Evolutionary conservation across 176 grass and related monocot genomes (phyloP).

Genomic region (maize (Zea mays)): DNA sequence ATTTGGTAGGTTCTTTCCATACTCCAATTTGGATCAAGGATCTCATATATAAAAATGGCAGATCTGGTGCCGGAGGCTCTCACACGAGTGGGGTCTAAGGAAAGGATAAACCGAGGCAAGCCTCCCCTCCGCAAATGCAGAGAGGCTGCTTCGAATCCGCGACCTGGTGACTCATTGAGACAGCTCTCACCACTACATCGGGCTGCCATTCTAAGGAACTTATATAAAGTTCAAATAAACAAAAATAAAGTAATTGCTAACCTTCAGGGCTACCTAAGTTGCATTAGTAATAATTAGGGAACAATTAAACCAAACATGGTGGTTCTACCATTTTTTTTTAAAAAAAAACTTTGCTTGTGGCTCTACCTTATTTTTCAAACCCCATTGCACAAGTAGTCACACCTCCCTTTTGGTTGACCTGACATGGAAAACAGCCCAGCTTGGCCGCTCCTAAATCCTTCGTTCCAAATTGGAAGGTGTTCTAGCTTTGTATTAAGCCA

Average conservation of each 20-base stretch:
- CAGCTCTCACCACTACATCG: too few species aligned
- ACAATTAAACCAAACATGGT: slow-evolving; percentile 11
- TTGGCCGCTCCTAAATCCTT: not conserved
- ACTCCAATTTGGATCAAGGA: not conserved
- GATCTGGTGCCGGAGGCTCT: too few species aligned
- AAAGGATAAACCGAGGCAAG: too few species aligned
- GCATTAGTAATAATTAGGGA: not conserved
- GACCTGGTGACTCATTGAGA: too few species aligned
- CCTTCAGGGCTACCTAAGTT: not conserved
- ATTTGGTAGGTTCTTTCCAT: not conserved
- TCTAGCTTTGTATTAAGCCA: not conserved
- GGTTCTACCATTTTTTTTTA: not conserved
- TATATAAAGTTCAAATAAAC: not conserved
- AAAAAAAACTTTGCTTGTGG: not conserved
- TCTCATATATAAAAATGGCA: not conserved
- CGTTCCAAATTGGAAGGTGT: not conserved
- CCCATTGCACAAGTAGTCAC: not conserved
- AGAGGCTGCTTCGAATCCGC: too few species aligned
- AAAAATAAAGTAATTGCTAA: not conserved
- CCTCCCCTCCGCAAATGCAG: too few species aligned
- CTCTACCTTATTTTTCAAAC: not conserved
- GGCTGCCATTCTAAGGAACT: not conserved
- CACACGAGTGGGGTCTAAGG: too few species aligned
- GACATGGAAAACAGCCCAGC: slow-evolving; percentile 2
- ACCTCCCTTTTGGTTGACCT: not conserved